Base-by-base conservation (phyloP, 1,284 basidiomycete genomes). In the Mycosarcoma mackinlayi region DNA sequence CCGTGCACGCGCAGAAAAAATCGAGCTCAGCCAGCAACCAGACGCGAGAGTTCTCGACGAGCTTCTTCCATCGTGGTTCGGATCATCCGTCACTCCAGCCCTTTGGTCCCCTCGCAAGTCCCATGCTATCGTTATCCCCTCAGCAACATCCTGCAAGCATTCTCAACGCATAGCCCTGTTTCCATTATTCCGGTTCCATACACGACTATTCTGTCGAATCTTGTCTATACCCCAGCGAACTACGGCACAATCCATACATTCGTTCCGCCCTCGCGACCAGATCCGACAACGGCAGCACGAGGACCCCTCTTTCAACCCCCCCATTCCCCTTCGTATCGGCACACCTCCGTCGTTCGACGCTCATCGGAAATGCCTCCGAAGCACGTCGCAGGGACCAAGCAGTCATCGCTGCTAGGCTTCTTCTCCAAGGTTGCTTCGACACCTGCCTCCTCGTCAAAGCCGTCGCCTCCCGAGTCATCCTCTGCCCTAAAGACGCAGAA, bases 361-460 rank as follows among this genome's bases (percentile, higher is more conserved):
- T 34, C 48, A 21, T 38, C 37, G 37, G 42, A 7, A 47, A 60
- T 40, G 52, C 47, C 67, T 4, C 30, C 61, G 65, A 65, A 19
- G 33, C 53, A 33, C 38, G 56, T 34, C 30, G n/a, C 38, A 5
- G 45, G 44, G 19, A 40, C 50, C 35, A 76, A 71, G 56, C 70
- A 76, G 52, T 67, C 67, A 27, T 61, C 70, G 31, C 63, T 76
- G 51, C 72, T 73, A 9, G 74, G 74, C 42, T 76, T 76, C 63
- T 76, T 76, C 39, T 52, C 66, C 42, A 73, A 74, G 41, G 64
- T 54, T 19, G 31, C 63, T 23, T 47, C 70, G 10, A 13, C 52
- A 3, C 66, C 58, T 18, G n/a, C 46, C 19, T 9, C 54, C 19
- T 21, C 54, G 9, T 35, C 62, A 25, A 54, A 54, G 41, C 11